Percentiles rank a stretch among this genome's conserved stretches.
phyloP scores from a whole-genome alignment of 768 basidiomycete species.

The Pisolithus sp. region DNA sequence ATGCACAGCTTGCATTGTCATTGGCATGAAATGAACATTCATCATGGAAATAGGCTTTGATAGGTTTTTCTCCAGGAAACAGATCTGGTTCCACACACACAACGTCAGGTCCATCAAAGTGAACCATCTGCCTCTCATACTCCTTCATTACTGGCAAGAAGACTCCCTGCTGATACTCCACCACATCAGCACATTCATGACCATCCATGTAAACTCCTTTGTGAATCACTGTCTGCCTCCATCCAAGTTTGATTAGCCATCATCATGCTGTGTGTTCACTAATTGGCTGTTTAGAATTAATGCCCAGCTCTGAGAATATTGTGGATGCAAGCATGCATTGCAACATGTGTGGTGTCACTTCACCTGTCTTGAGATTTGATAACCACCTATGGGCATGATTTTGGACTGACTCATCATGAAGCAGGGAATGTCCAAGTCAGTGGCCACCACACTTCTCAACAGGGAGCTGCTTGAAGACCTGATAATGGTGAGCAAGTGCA shows the following conservation, averaged over 20 bases:
- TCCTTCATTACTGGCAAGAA: no score
- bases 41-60: background rate
- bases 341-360: background rate
- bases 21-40: conserved; percentile 13
- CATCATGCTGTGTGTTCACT: background rate
- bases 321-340: background rate
- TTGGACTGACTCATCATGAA: background rate
- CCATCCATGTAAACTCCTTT: conserved; percentile 12
- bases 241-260: conserved; percentile 7
- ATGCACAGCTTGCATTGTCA: conserved; percentile 25
- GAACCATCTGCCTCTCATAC: no score
- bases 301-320: background rate
- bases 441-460: background rate
- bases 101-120: background rate
- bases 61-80: background rate
- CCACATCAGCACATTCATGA: no score
- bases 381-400: background rate
- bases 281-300: background rate
- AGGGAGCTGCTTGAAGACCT: background rate
- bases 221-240: background rate
- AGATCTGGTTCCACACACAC: background rate
- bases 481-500: background rate
- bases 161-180: no score
- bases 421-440: background rate
- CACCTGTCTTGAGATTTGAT: background rate